Percentiles rank a stretch among this genome's conserved stretches.
Evolutionary conservation across 202 grass and related monocot species (phyloP).

Genomic region (Carex arenaria): DNA sequence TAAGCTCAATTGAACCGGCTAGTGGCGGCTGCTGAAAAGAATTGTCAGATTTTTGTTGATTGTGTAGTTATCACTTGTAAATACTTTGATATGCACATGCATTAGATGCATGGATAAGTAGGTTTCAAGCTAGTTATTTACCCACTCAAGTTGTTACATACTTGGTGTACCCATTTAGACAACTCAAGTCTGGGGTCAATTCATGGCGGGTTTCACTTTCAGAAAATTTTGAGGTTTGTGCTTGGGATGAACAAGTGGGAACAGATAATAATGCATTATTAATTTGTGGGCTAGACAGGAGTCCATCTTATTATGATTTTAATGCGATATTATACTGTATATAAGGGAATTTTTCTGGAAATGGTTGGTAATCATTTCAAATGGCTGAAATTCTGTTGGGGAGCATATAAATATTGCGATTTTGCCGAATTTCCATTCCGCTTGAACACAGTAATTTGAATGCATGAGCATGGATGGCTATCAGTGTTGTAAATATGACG

Average conservation of each 20-base stretch:
- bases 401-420: background rate
- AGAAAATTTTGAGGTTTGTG: background rate
- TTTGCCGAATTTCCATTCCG: background rate
- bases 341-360: background rate
- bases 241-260: background rate
- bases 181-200: background rate
- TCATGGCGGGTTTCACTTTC: background rate
- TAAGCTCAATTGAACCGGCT: conserved; percentile 86
- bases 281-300: background rate
- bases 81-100: conserved; percentile 11
- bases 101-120: background rate
- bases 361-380: background rate
- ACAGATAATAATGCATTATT: background rate
- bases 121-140: conserved; percentile 4
- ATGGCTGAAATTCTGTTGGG: background rate
- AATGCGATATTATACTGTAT: background rate
- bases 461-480: background rate
- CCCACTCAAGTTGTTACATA: background rate
- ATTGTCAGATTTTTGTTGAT: background rate
- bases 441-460: background rate
- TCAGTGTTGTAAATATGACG: background rate
- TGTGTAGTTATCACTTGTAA: background rate
- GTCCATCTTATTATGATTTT: background rate
- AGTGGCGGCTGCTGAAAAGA: conserved; percentile 64
- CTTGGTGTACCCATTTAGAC: background rate